These are phyloP conservation scores for Thermomucor indicae-seudaticae DNA, from an alignment of 371 early-diverging fungal genomes.

Conservation along the genomic window DNA sequence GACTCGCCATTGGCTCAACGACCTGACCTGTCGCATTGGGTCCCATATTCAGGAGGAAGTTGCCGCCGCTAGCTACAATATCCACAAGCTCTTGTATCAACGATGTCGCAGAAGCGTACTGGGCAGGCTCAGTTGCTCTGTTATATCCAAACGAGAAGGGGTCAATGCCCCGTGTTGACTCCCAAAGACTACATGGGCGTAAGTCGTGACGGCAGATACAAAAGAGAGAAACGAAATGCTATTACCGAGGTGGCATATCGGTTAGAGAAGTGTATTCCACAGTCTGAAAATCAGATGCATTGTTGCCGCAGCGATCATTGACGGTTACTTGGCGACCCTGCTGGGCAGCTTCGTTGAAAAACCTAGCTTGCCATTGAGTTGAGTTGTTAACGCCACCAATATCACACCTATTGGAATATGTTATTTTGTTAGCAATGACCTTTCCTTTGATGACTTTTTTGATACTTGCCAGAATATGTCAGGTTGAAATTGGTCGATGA, in stretches of 20 bases:
- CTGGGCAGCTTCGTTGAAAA: slow-evolving; percentile 14
- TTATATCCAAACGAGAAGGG: slow-evolving; percentile 22
- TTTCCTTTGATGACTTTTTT: neutral
- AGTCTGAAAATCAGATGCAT: slow-evolving; percentile 7
- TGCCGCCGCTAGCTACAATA: slow-evolving; percentile 23
- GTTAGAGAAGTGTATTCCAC: slow-evolving; percentile 3
- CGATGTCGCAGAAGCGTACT: slow-evolving; percentile 17
- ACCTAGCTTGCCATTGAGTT: slow-evolving; percentile 24
- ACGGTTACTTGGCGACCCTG: slow-evolving; percentile 17
- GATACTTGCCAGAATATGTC: slow-evolving; percentile 27
- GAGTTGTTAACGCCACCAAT: slow-evolving; percentile 37
- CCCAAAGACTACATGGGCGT: too few species aligned
- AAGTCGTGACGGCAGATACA: too few species aligned
- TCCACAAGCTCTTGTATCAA: slow-evolving; percentile 22
- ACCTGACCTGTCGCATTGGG: slow-evolving; percentile 20
- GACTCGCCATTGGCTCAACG: slow-evolving; percentile 6
- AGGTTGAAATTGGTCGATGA: slow-evolving; percentile 18
- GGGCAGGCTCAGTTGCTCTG: slow-evolving; percentile 16
- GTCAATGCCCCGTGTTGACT: slow-evolving; percentile 16
- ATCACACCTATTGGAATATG: slow-evolving; percentile 20
- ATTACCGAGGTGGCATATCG: slow-evolving; percentile 1
- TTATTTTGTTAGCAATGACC: neutral
- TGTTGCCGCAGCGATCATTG: slow-evolving; percentile 16
- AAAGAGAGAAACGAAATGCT: too few species aligned
- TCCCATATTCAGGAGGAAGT: slow-evolving; percentile 27